Evolutionary conservation across 371 early-diverging fungal genomes (phyloP).

Genomic region (Zychaea mexicana): DNA sequence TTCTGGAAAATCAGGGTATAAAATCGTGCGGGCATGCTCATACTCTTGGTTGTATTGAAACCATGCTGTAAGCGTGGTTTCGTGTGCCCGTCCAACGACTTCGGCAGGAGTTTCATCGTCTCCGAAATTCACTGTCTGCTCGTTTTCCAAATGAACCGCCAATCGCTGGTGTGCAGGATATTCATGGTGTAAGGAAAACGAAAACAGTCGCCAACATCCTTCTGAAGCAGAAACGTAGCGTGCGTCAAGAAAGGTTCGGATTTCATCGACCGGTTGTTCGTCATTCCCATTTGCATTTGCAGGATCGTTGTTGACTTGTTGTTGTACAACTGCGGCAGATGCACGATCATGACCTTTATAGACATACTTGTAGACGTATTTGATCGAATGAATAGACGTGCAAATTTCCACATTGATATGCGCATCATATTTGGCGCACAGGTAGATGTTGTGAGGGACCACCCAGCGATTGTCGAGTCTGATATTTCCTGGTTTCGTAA

Average conservation of each 20-base stretch:
- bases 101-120: neutral
- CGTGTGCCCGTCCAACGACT: neutral
- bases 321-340: neutral
- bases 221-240: neutral
- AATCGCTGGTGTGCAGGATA: no score
- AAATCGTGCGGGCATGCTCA: neutral
- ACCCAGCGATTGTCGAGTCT: conserved; percentile 27
- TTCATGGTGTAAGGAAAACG: no score
- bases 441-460: conserved; percentile 33
- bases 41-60: neutral
- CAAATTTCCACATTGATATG: conserved; percentile 48
- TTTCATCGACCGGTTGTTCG: neutral
- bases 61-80: conserved; percentile 5
- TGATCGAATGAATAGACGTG: conserved; percentile 12
- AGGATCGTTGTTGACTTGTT: neutral
- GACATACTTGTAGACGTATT: conserved; percentile 45
- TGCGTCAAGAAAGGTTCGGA: neutral
- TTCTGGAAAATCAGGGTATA: neutral
- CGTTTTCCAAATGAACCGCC: no score
- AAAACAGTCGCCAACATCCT: neutral
- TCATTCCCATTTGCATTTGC: neutral
- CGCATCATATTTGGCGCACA: conserved; percentile 36
- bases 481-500: neutral
- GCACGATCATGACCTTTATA: conserved; percentile 12
- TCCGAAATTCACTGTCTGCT: no score